Evolutionary conservation across 1,139 yeast genomes (phyloP).

Genomic region (Lodderomyces pseudojiufengensis): DNA sequence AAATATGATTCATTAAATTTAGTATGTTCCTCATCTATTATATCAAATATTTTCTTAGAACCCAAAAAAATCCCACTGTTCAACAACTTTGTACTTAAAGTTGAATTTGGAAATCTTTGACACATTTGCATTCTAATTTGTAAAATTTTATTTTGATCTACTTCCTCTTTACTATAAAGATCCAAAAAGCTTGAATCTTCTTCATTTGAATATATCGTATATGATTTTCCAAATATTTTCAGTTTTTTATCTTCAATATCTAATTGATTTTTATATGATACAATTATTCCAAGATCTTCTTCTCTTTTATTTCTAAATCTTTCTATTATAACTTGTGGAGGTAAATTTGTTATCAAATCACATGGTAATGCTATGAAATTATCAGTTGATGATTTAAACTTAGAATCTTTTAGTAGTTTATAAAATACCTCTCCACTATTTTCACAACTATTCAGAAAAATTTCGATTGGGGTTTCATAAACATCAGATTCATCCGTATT

Average conservation of each 20-base stretch:
- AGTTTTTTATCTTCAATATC: conserved; percentile 75
- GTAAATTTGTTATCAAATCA: conserved; percentile 87
- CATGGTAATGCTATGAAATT: conserved; percentile 83
- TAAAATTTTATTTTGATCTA: conserved; percentile 64
- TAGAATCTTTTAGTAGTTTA: conserved; percentile 38
- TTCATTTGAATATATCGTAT: conserved; percentile 49
- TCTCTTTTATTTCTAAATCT: conserved; percentile 70
- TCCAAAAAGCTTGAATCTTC: conserved; percentile 61
- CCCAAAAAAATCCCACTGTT: conserved; percentile 83
- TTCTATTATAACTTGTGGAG: conserved; percentile 85
- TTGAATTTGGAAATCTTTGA: conserved; percentile 80
- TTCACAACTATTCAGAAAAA: conserved; percentile 44
- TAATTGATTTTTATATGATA: conserved; percentile 66
- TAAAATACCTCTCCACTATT: conserved; percentile 63
- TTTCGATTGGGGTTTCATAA: conserved; percentile 27
- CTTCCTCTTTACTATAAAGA: conserved; percentile 60
- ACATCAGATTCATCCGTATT: conserved; percentile 13
- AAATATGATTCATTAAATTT: conserved; percentile 39
- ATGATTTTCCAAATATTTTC: conserved; percentile 48
- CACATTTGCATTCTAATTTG: conserved; percentile 80
- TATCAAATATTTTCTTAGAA: conserved; percentile 45
- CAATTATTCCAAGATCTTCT: conserved; percentile 65
- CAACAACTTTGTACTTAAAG: conserved; percentile 70
- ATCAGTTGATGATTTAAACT: conserved; percentile 6
- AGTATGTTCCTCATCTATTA: conserved; percentile 28